Percentiles rank a stretch among this genome's conserved stretches.
phyloP scores from a whole-genome alignment of 2,329 filamentous ascomycete genomes.

The Colletotrichum siamense region DNA sequence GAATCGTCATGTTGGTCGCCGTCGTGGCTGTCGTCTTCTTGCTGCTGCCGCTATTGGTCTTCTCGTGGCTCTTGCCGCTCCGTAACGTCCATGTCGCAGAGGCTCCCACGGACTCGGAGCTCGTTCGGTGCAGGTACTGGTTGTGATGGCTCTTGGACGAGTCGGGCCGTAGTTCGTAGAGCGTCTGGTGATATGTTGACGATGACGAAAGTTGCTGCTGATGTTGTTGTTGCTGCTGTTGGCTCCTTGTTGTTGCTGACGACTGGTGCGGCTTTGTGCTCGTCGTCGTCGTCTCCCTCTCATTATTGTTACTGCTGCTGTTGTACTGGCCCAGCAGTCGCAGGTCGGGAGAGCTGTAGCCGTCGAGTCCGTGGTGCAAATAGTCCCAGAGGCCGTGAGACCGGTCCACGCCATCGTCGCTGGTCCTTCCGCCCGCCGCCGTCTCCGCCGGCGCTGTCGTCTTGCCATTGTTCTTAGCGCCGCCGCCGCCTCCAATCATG shows the following conservation, averaged over 20 bases:
- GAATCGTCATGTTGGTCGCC: neutral
- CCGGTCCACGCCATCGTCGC: constrained; percentile 14
- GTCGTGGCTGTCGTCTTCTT: neutral
- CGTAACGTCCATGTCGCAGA: neutral
- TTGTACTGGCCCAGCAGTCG: neutral
- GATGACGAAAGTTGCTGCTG: neutral
- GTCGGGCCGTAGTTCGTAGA: constrained; percentile 2
- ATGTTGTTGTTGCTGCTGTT: neutral
- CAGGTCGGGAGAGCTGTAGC: constrained; percentile 14
- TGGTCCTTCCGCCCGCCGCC: neutral
- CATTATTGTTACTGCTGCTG: neutral
- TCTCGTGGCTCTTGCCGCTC: constrained; percentile 4
- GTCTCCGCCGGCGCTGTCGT: neutral
- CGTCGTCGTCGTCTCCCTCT: neutral
- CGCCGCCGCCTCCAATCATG: neutral
- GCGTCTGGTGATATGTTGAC: constrained; percentile 2
- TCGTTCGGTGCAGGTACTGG: neutral
- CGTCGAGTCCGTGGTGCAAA: constrained; percentile 18
- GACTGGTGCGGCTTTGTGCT: neutral
- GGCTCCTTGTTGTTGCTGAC: neutral
- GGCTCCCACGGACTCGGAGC: neutral
- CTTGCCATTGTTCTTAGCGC: constrained; percentile 1
- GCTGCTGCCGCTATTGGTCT: constrained; percentile 12
- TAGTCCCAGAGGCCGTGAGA: constrained; percentile 16
- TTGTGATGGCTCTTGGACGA: constrained; percentile 5